Base-by-base conservation (phyloP, 164 flowering plant species). In the Magnolia changhungtana region DNA sequence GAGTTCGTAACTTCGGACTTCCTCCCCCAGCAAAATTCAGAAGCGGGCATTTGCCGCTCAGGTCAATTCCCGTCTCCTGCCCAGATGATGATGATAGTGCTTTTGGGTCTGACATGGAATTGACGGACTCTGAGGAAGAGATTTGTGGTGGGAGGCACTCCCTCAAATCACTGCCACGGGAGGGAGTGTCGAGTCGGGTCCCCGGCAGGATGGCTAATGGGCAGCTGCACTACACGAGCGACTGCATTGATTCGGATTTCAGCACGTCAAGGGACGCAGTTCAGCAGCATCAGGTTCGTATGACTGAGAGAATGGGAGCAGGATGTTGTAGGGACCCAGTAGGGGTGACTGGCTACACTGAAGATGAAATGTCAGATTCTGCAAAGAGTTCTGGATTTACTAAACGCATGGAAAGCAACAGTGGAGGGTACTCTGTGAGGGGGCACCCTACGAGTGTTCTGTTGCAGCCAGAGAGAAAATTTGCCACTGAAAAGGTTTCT, bases 301-400 rank as follows among this genome's bases (percentile, higher is more conserved):
- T 13, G 49, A 63, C 45, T 2, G 85, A 76, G 29, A 77, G 84
- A 76, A 23, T 72, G 31, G 85, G 49, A 20, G 69, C 81, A 64
- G 80, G 81, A 27, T 82, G 71, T 18, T 86, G 82, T 37, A 81
- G 84, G 75, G 84, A 86, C 70, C 83, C 84, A 6, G 80, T 58
- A 72, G 81, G 80, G 52, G 63, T 55, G 65, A 79, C 78, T 81
- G 87, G 74, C 50, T 88, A 77, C 78, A 79, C 89, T 0, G 97
- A 90, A 75, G 94, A 91, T 18, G 97, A 90, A 72, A 85, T 85
- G 0, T 87, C 89, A 1, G 93, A 92, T 84, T 91, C 97, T n/a
- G 90, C 85, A 69, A 85, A 82, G 31, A 91, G 98, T 80, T 92
- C 98, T 0, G 97, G 89, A 76, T 89, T 83, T 78, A 84, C 90